These are phyloP conservation scores for Trypethelium eluteriae DNA, from an alignment of 495 filamentous ascomycete species.

Conservation along the genomic window DNA sequence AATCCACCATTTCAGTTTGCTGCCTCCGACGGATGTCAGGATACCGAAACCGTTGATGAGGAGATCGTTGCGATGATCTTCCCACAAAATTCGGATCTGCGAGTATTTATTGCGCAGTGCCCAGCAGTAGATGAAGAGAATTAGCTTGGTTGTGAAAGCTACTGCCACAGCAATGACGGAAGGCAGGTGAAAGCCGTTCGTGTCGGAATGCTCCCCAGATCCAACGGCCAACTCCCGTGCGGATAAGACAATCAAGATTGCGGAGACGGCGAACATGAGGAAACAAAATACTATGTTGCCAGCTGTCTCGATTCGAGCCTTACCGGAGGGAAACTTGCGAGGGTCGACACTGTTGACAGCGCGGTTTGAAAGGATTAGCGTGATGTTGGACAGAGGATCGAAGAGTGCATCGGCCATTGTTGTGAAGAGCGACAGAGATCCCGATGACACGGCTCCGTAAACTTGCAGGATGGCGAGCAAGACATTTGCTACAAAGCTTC, in stretches of 20 bases:
- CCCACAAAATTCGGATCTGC: slow-evolving; percentile 85
- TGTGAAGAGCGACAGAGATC: slow-evolving; percentile 89
- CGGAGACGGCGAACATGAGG: slow-evolving; percentile 85
- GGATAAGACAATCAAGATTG: slow-evolving; percentile 85
- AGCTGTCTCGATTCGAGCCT: slow-evolving; percentile 89
- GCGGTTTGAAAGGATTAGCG: slow-evolving; percentile 77
- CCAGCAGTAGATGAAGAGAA: slow-evolving; percentile 87
- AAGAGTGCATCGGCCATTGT: slow-evolving; percentile 97
- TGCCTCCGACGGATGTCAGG: slow-evolving; percentile 76
- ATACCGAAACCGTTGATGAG: slow-evolving; percentile 69
- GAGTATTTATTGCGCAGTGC: slow-evolving; percentile 78
- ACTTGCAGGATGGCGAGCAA: slow-evolving; percentile 71
- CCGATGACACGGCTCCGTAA: slow-evolving; percentile 78
- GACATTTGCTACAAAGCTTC: slow-evolving; percentile 81
- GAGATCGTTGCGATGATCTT: slow-evolving; percentile 43
- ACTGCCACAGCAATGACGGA: slow-evolving; percentile 81
- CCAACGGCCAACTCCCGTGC: slow-evolving; percentile 53
- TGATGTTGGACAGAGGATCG: slow-evolving; percentile 86
- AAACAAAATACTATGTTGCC: slow-evolving; percentile 98
- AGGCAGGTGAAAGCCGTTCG: slow-evolving; percentile 62
- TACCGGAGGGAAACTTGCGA: slow-evolving; percentile 85
- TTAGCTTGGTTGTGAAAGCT: slow-evolving; percentile 77
- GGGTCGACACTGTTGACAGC: slow-evolving; percentile 84
- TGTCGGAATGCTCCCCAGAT: slow-evolving; percentile 25
- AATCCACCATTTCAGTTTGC: slow-evolving; percentile 87